Percentiles rank a stretch among this genome's conserved stretches.
Evolutionary conservation across 148 eudicot genomes (phyloP).

Genomic region (Chenopodium suecicum): DNA sequence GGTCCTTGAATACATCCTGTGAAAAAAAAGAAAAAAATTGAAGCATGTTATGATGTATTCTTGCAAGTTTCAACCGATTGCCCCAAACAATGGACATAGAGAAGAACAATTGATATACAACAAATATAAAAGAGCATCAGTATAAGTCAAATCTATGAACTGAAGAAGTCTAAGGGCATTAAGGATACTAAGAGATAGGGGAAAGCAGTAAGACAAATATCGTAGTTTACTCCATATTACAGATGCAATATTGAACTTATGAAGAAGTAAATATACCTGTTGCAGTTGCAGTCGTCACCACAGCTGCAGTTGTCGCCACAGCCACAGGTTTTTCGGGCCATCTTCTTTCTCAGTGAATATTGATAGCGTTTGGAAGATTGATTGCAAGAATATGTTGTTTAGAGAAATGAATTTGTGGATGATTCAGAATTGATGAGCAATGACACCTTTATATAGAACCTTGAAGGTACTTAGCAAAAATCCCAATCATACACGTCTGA

Average conservation of each 20-base stretch:
- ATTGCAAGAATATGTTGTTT: neutral
- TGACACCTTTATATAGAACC: constrained; percentile 23
- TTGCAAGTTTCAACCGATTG: no score
- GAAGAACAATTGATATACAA: neutral
- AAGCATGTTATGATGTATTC: neutral
- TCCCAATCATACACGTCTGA: constrained; percentile 8
- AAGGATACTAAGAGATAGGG: no score
- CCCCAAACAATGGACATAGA: neutral
- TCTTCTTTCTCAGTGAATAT: constrained; percentile 13
- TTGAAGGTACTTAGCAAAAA: neutral
- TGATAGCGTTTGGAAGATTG: neutral
- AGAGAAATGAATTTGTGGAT: constrained; percentile 12
- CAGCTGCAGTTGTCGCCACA: constrained; percentile 30
- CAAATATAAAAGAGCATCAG: no score
- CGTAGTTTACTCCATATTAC: neutral
- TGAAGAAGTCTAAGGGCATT: no score
- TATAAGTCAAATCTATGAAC: no score
- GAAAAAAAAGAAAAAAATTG: neutral
- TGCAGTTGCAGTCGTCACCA: constrained; percentile 39
- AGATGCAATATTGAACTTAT: neutral
- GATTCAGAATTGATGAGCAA: constrained; percentile 9
- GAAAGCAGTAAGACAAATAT: neutral
- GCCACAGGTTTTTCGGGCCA: constrained; percentile 28
- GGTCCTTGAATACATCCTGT: constrained; percentile 27
- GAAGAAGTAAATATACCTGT: constrained; percentile 17